phyloP scores from a whole-genome alignment of 129 eudicot genomes.

The Deinandra increscens region DNA sequence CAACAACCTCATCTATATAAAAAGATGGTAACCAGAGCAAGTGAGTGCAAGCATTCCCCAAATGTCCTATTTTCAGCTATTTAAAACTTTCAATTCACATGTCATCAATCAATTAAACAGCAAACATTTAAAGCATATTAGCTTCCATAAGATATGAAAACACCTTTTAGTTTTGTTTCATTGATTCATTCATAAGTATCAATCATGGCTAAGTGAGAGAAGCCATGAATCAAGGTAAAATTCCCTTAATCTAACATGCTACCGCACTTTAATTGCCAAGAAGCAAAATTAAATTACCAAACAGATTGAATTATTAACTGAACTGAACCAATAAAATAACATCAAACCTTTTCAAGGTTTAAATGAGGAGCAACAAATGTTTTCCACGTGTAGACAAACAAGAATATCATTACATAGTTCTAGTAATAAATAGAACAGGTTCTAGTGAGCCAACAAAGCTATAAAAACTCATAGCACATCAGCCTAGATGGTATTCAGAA shows the following conservation, averaged over 20 bases:
- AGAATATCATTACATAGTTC: background rate
- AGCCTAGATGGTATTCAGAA: background rate
- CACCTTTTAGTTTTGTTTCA: background rate
- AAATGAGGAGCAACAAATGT: background rate
- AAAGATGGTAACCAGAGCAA: conserved; percentile 27
- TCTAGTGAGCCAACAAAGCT: conserved; percentile 10
- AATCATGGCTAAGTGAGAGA: conserved; percentile 7
- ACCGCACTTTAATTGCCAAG: background rate
- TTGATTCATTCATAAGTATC: background rate
- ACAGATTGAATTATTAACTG: background rate
- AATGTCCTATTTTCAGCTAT: conserved; percentile 11
- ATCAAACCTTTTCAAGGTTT: conserved; percentile 1
- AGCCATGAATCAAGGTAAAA: conserved; percentile 4
- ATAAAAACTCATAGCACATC: background rate
- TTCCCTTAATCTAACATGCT: background rate
- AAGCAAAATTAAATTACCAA: background rate
- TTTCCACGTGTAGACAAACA: conserved; percentile 15
- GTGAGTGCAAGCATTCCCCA: background rate
- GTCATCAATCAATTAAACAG: conserved; percentile 15
- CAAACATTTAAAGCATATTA: background rate
- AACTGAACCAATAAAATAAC: background rate
- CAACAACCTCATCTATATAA: conserved; percentile 83
- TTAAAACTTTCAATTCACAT: conserved; percentile 7
- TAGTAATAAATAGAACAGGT: conserved; percentile 2
- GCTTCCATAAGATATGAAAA: conserved; percentile 11